Evolutionary conservation across 1,139 yeast species (phyloP).

Genomic region (Debaryomycetaceae sp.): DNA sequence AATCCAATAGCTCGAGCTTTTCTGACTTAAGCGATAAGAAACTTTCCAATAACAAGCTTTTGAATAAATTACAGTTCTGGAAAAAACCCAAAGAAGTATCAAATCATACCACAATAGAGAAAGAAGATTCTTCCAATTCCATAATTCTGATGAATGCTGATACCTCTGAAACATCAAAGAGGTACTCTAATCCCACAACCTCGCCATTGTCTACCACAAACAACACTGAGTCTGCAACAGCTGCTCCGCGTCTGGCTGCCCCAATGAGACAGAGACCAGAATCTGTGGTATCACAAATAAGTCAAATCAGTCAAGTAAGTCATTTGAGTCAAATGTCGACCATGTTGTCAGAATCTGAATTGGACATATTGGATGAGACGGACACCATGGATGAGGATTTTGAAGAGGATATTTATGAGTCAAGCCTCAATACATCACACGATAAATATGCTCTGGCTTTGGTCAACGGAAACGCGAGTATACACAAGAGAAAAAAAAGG

Average conservation of each 20-base stretch:
- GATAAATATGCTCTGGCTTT: conserved; percentile 12
- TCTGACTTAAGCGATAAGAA: not conserved
- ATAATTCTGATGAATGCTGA: not conserved
- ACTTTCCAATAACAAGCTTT: conserved; percentile 9
- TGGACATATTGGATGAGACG: conserved; percentile 42
- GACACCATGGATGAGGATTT: conserved; percentile 45
- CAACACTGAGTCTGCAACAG: not conserved
- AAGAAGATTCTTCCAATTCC: not conserved
- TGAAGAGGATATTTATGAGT: conserved; percentile 34
- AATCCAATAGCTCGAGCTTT: conserved; percentile 18
- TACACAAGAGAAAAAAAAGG: not conserved
- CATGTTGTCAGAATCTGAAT: conserved; percentile 45
- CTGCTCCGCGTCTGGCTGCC: not conserved
- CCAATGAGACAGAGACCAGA: conserved; percentile 49
- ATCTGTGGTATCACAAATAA: conserved; percentile 63
- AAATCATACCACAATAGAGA: not conserved
- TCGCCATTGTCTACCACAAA: not conserved
- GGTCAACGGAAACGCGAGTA: conserved; percentile 4
- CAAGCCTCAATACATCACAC: conserved; percentile 28
- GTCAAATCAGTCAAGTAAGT: conserved; percentile 53
- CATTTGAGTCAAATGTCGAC: conserved; percentile 43
- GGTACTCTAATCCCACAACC: not conserved
- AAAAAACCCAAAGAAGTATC: conserved; percentile 19
- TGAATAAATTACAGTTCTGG: conserved; percentile 44
- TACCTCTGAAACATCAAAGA: not conserved